Conservation (phyloP, 2,329 filamentous ascomycete species). For the Xylariaceae sp. region DNA sequence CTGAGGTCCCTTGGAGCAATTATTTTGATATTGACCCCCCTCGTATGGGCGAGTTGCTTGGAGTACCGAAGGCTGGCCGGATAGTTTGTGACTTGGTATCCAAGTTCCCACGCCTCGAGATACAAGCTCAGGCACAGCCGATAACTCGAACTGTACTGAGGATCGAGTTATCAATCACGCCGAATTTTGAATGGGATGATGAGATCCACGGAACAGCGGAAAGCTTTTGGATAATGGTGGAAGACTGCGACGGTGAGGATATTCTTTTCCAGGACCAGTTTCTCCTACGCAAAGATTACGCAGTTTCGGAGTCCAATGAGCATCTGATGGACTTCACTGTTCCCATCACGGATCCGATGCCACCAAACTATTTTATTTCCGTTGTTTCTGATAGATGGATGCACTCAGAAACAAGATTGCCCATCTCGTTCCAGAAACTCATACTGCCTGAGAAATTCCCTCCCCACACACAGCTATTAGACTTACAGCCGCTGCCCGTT, state of each 20-base stretch:
- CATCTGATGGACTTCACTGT: constrained; percentile 96
- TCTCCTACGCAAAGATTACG: constrained; percentile 83
- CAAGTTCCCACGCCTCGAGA: constrained; percentile 88
- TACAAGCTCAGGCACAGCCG: constrained; percentile 90
- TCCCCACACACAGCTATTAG: constrained; percentile 83
- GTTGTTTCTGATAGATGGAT: constrained; percentile 96
- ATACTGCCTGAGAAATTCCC: constrained; percentile 94
- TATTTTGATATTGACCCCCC: constrained; percentile 97
- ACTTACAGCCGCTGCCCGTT: constrained; percentile 85
- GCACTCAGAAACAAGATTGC: constrained; percentile 90
- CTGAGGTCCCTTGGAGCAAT: constrained; percentile 86
- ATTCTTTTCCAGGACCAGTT: constrained; percentile 95
- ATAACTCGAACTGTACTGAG: constrained; percentile 91
- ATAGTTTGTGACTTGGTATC: constrained; percentile 79
- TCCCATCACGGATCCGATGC: constrained; percentile 94
- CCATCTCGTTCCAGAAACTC: constrained; percentile 91
- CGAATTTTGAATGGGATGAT: constrained; percentile 95
- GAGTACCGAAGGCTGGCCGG: constrained; percentile 81
- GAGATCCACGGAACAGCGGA: constrained; percentile 80
- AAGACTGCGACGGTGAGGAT: constrained; percentile 95
- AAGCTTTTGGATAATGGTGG: constrained; percentile 94
- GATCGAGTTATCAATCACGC: constrained; percentile 83
- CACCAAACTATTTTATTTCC: constrained; percentile 96
- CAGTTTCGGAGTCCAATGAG: constrained; percentile 77
- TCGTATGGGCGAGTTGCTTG: constrained; percentile 89